These are phyloP conservation scores for Phaseolus lunatus DNA, from an alignment of 306 rosid species.

Conservation along the genomic window DNA sequence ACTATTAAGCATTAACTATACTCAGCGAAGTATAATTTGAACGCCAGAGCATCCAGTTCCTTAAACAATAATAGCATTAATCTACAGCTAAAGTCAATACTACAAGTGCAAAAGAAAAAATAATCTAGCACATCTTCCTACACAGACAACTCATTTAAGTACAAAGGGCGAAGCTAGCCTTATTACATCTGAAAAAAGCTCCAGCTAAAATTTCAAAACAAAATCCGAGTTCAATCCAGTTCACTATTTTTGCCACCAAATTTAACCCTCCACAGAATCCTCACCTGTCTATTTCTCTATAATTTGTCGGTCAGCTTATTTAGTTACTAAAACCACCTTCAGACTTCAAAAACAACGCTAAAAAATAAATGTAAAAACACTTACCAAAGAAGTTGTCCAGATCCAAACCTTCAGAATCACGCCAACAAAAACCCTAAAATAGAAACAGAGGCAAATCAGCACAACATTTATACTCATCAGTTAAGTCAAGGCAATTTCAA, in stretches of 20 bases:
- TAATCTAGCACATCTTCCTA: not conserved
- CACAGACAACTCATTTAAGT: not conserved
- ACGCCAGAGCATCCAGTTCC: not conserved
- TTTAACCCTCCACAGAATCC: constrained; percentile 23
- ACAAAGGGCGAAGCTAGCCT: not conserved
- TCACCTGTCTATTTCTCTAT: constrained; percentile 15
- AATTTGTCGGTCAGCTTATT: constrained; percentile 8
- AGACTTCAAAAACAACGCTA: not conserved
- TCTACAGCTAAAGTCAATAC: not conserved
- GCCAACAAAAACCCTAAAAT: constrained; percentile 36
- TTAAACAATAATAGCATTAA: not conserved
- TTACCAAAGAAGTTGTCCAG: constrained; percentile 42
- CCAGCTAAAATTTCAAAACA: constrained; percentile 2
- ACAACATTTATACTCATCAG: constrained; percentile 26
- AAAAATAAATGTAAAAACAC: constrained; percentile 3
- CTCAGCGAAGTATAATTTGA: not conserved
- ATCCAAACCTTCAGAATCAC: constrained; percentile 45
- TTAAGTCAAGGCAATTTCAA: not conserved
- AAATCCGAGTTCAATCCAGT: not conserved
- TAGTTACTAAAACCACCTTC: constrained; percentile 2
- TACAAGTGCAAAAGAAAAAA: not conserved
- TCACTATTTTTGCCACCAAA: constrained; percentile 19
- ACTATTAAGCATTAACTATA: not conserved
- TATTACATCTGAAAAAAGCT: not conserved
- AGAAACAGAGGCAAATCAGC: constrained; percentile 16